Conservation (phyloP, 2,329 filamentous ascomycete species). For the Stagonosporopsis rhizophila region DNA sequence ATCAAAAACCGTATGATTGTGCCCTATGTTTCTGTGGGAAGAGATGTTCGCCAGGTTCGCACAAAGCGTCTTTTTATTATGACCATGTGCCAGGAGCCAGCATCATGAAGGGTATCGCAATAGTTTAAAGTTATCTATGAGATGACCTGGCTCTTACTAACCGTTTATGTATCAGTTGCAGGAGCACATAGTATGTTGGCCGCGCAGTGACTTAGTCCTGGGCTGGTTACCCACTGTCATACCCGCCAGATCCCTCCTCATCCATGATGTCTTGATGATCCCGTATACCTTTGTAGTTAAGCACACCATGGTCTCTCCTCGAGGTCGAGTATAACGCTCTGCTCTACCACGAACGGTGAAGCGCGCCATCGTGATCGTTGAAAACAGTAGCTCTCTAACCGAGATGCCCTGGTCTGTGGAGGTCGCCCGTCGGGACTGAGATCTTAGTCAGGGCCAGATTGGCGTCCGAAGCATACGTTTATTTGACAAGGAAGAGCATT, state of each 20-base stretch:
- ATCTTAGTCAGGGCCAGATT: neutral
- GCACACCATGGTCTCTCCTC: neutral
- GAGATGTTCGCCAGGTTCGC: too few relatives aligned
- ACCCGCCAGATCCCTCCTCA: neutral
- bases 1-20: too few relatives aligned
- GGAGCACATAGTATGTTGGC: too few relatives aligned
- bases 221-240: too few relatives aligned
- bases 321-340: neutral
- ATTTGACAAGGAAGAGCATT: neutral
- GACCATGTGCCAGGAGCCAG: too few relatives aligned
- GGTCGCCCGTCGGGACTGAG: neutral
- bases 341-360: neutral
- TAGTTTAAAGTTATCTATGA: too few relatives aligned
- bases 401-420: neutral
- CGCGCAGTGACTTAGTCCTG: too few relatives aligned
- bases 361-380: neutral
- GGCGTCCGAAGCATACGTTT: neutral
- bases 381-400: neutral
- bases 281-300: neutral
- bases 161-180: too few relatives aligned
- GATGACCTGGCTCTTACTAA: too few relatives aligned
- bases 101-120: too few relatives aligned
- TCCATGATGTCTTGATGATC: neutral
- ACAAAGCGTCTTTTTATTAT: too few relatives aligned
- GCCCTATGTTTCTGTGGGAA: too few relatives aligned